Evolutionary conservation across 306 rosid species (phyloP), one percentile per base, ranked within the genome.

Genomic region (Acacia acuminata): DNA sequence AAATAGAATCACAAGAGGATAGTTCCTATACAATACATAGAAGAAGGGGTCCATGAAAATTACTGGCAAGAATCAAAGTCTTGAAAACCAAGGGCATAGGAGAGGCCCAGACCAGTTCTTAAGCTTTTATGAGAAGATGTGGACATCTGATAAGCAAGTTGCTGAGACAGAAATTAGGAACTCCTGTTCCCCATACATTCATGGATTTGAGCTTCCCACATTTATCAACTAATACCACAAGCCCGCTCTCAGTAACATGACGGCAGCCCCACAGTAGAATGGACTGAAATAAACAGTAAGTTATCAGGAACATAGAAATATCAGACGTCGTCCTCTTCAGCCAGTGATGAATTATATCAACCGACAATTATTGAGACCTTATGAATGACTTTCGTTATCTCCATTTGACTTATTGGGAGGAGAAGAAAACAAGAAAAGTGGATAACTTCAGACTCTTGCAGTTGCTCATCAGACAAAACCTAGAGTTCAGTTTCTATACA

Each of bases 201-300:
- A 94, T 88, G 15, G 94, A 90, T 80, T 91, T 91, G 36, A 96
- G 97, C 82, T 88, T 91, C 22, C 74, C 82, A 76, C 99, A 96
- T 79, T 90, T 88, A 75, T 86, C 91, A 70, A 94, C 96, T 7
- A 96, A 82, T 24, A 75, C 88, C 51, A 86, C 77, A 70, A 96
- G 97, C 16, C 99, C 99, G 2, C 47, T 82, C 90, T 90, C 92
- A 0, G 96, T 94, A 58, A 96, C 94, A 25, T 96, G 98, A 32
- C 90, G 94, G 82, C 99, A 94, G 83, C 99, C 92, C 98, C 99
- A 94, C 36, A 96, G 90, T 67, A 91, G 92, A 77, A 92, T 85
- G 32, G 92, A 90, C 98, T 96, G 90, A 58, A 82, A 83, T 63
- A 65, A 44, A 83, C 72, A 64, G 77, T 12, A 77, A 61, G 19